phyloP scores from a whole-genome alignment of 768 basidiomycete genomes.

The Psilocybe cubensis region DNA sequence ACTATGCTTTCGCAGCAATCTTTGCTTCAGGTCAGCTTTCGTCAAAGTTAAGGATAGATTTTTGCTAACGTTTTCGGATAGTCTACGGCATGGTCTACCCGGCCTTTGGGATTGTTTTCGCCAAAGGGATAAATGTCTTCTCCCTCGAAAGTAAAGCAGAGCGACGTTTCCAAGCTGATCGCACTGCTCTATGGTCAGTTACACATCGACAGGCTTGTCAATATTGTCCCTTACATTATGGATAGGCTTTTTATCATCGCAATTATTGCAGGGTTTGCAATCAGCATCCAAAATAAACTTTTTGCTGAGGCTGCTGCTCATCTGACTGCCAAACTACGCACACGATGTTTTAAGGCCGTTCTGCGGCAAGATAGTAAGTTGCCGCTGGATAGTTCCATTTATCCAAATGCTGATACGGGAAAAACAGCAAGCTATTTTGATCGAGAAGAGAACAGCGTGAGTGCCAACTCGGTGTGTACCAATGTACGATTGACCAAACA shows the following conservation, averaged over 20 bases:
- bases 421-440: slow-evolving; percentile 82
- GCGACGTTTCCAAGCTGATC: slow-evolving; percentile 59
- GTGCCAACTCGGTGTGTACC: slow-evolving; percentile 23
- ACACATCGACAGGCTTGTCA: not conserved
- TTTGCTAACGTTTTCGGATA: not conserved
- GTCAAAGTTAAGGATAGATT: slow-evolving; percentile 1
- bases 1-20: slow-evolving; percentile 58
- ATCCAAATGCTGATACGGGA: slow-evolving; percentile 8
- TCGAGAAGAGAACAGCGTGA: slow-evolving; percentile 74
- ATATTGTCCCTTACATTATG: not conserved
- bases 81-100: slow-evolving; percentile 51
- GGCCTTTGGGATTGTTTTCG: slow-evolving; percentile 69
- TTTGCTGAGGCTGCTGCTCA: slow-evolving; percentile 69
- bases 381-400: not conserved
- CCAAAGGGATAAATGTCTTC: slow-evolving; percentile 59
- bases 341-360: slow-evolving; percentile 73
- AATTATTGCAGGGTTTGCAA: slow-evolving; percentile 60
- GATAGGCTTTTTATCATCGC: slow-evolving; percentile 68
- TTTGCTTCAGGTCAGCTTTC: slow-evolving; percentile 23
- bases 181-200: slow-evolving; percentile 62
- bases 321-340: slow-evolving; percentile 70
- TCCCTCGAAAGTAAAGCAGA: slow-evolving; percentile 35
- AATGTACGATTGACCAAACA: not conserved
- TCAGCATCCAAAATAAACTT: slow-evolving; percentile 68
- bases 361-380: slow-evolving; percentile 84